Evolutionary conservation across 192 early-diverging fungal species (phyloP).

Genomic region (Obelidium mucronatum): DNA sequence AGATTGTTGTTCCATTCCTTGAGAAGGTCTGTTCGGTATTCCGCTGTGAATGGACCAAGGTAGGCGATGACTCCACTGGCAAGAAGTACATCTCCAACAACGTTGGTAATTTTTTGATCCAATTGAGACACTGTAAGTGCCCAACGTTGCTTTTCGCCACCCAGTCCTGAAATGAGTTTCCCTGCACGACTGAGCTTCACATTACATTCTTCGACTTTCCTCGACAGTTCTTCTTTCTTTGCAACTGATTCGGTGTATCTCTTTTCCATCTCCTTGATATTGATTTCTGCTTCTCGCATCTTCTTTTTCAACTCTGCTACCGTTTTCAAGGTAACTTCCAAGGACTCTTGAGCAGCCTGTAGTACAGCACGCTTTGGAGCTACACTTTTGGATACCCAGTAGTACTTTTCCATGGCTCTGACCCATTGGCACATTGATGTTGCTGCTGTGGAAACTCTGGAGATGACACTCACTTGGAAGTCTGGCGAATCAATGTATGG

Average conservation of each 20-base stretch:
- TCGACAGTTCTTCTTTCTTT: slow-evolving; percentile 67
- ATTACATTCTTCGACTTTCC: slow-evolving; percentile 69
- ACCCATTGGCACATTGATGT: slow-evolving; percentile 73
- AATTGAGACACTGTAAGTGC: slow-evolving; percentile 62
- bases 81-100: slow-evolving; percentile 66
- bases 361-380: slow-evolving; percentile 65
- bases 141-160: slow-evolving; percentile 69
- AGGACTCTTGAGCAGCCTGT: slow-evolving; percentile 61
- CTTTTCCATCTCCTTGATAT: slow-evolving; percentile 72
- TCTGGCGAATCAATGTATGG: slow-evolving; percentile 72
- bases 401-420: slow-evolving; percentile 71
- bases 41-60: slow-evolving; percentile 65
- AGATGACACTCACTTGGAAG: slow-evolving; percentile 66
- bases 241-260: slow-evolving; percentile 63
- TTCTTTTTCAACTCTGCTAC: slow-evolving; percentile 67
- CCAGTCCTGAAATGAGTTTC: slow-evolving; percentile 64
- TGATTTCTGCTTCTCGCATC: slow-evolving; percentile 64
- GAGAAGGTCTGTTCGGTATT: slow-evolving; percentile 55
- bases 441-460: slow-evolving; percentile 64
- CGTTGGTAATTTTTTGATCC: slow-evolving; percentile 61
- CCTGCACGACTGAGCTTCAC: slow-evolving; percentile 63
- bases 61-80: slow-evolving; percentile 67
- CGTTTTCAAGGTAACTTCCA: slow-evolving; percentile 62
- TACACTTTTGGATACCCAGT: slow-evolving; percentile 64
- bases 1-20: slow-evolving; percentile 61